These are phyloP conservation scores for Samsoniella hepiali DNA, from an alignment of 2,329 filamentous ascomycete genomes.

Conservation along the genomic window DNA sequence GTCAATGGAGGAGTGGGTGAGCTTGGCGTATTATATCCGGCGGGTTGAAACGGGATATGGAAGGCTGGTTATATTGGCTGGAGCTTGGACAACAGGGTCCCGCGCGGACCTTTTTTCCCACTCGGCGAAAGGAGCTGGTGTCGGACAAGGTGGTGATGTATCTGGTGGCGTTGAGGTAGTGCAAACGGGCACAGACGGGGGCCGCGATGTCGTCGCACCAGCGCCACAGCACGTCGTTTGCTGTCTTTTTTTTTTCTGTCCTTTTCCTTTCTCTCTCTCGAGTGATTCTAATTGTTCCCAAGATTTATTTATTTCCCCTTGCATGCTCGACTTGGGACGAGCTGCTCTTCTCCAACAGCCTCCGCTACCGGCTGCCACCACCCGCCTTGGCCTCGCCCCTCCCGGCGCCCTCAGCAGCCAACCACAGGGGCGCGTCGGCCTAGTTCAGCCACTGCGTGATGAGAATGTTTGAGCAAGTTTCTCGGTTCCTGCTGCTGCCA, in stretches of 20 bases:
- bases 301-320: neutral
- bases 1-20: neutral
- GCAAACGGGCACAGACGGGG: neutral
- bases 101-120: neutral
- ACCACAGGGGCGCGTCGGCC: neutral
- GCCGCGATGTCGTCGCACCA: no score
- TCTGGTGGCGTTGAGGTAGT: neutral
- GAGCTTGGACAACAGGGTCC: no score
- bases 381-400: neutral
- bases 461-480: conserved; percentile 42
- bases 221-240: neutral
- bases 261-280: neutral
- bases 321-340: neutral
- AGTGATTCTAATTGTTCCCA: no score
- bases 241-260: no score
- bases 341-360: neutral
- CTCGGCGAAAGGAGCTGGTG: neutral
- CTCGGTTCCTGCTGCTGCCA: conserved; percentile 13
- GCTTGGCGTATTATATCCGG: neutral
- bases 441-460: conserved; percentile 18
- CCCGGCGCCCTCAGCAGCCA: neutral
- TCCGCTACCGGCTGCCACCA: neutral
- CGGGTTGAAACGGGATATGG: neutral
- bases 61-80: no score
- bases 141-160: neutral